phyloP scores from a whole-genome alignment of 495 filamentous ascomycete species.

The Penicillium goetzii region DNA sequence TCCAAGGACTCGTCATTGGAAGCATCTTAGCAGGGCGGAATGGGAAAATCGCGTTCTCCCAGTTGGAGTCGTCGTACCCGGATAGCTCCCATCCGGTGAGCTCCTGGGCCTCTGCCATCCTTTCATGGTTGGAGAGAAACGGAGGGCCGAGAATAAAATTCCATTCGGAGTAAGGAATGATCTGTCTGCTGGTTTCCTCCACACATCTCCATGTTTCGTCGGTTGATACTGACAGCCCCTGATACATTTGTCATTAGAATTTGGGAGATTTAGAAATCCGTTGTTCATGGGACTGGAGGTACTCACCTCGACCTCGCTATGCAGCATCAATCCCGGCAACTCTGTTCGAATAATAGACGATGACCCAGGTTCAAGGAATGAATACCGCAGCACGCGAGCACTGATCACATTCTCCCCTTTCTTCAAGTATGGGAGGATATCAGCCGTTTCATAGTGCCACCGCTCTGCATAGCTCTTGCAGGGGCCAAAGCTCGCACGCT shows the following conservation, averaged over 20 bases:
- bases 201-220: conserved; percentile 27
- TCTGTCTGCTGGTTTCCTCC: conserved; percentile 18
- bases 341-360: conserved; percentile 27
- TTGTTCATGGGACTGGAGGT: not conserved
- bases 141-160: conserved; percentile 33
- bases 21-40: conserved; percentile 30
- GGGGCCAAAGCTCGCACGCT: conserved; percentile 31
- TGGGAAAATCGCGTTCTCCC: conserved; percentile 20
- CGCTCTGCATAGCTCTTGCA: conserved; percentile 30
- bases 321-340: conserved; percentile 29
- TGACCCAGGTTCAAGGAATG: conserved; percentile 20
- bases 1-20: conserved; percentile 30
- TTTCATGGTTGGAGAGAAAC: conserved; percentile 32
- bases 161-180: conserved; percentile 27
- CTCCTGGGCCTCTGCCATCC: conserved; percentile 12
- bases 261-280: not conserved
- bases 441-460: conserved; percentile 35
- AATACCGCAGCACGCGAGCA: conserved; percentile 33
- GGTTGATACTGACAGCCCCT: conserved; percentile 22
- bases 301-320: conserved; percentile 17
- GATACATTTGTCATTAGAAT: not conserved
- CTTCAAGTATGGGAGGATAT: conserved; percentile 27
- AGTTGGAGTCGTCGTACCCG: conserved; percentile 28
- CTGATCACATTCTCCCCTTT: conserved; percentile 28
- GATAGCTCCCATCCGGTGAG: conserved; percentile 21